Evolutionary conservation across 768 basidiomycete species (phyloP).

Genomic region (Zangia roseola): DNA sequence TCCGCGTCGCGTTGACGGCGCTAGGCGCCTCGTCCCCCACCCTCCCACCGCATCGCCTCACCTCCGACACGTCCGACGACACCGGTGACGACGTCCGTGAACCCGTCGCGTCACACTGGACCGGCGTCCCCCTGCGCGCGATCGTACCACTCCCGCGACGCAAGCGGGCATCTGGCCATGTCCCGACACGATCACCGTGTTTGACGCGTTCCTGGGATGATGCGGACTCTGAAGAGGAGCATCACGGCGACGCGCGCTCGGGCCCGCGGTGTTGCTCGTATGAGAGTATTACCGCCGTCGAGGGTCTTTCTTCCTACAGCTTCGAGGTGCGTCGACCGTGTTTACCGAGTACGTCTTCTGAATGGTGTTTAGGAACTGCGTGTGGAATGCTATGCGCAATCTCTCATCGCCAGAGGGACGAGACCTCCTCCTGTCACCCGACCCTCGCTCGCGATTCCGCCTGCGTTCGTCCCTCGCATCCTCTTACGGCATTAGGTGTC

Average conservation of each 20-base stretch:
- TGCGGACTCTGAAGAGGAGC: not conserved
- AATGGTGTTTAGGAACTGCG: slow-evolving; percentile 21
- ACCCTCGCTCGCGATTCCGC: slow-evolving; percentile 26
- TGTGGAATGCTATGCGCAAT: slow-evolving; percentile 31
- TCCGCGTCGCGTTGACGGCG: too few relatives aligned
- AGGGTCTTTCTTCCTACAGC: slow-evolving; percentile 25
- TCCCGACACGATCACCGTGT: too few relatives aligned
- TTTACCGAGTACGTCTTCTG: not conserved
- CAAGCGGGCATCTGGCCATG: not conserved
- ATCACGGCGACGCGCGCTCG: not conserved
- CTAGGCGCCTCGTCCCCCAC: not conserved
- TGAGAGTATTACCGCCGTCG: slow-evolving; percentile 28
- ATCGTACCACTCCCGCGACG: slow-evolving; percentile 21
- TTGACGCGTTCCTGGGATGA: not conserved
- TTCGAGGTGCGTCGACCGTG: slow-evolving; percentile 23
- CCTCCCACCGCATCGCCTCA: not conserved
- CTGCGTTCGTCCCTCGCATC: slow-evolving; percentile 25
- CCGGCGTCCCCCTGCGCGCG: slow-evolving; percentile 24
- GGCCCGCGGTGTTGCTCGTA: slow-evolving; percentile 13
- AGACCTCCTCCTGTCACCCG: slow-evolving; percentile 16
- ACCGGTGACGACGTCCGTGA: not conserved
- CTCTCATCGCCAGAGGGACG: slow-evolving; percentile 23
- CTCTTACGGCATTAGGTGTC: not conserved
- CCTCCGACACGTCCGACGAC: not conserved
- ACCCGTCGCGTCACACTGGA: slow-evolving; percentile 6